Percentiles rank a stretch among this genome's conserved stretches.
phyloP scores from a whole-genome alignment of 371 early-diverging fungal species.

The Apophysomyces trapeziformis region DNA sequence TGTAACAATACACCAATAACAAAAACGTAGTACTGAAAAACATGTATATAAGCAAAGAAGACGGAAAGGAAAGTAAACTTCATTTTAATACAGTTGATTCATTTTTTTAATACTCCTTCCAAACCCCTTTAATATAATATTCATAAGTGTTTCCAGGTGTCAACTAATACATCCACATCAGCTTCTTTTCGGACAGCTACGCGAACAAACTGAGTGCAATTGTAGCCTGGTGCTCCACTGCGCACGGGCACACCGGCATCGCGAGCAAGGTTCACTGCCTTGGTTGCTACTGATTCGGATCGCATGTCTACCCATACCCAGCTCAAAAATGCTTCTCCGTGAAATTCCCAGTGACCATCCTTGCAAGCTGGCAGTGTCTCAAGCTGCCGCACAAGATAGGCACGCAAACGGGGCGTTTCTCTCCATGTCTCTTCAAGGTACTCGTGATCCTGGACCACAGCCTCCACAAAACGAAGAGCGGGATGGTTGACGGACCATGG shows the following conservation, averaged over 20 bases:
- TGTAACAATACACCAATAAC: constrained; percentile 1
- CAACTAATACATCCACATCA: constrained; percentile 62
- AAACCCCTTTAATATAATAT: constrained; percentile 1
- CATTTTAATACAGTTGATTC: background rate
- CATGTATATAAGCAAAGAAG: background rate
- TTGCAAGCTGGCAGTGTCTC: constrained; percentile 28
- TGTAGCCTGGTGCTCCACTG: constrained; percentile 79
- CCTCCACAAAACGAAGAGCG: constrained; percentile 78
- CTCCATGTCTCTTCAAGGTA: constrained; percentile 80
- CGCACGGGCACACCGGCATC: constrained; percentile 83
- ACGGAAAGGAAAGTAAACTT: background rate
- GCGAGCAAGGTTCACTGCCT: constrained; percentile 67
- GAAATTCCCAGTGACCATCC: constrained; percentile 63
- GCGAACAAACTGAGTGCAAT: constrained; percentile 75
- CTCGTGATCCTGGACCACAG: constrained; percentile 69
- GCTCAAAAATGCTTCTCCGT: constrained; percentile 77
- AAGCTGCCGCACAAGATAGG: constrained; percentile 61
- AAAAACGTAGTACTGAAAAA: background rate
- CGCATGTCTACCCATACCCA: constrained; percentile 87
- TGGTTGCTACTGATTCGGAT: constrained; percentile 53
- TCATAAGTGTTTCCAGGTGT: constrained; percentile 68
- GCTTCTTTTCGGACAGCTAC: constrained; percentile 78
- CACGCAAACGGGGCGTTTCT: constrained; percentile 69
- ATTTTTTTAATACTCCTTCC: background rate
- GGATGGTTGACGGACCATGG: constrained; percentile 90